These are phyloP conservation scores for Tulasnella sp. DNA, from an alignment of 768 basidiomycete genomes.

Conservation along the genomic window DNA sequence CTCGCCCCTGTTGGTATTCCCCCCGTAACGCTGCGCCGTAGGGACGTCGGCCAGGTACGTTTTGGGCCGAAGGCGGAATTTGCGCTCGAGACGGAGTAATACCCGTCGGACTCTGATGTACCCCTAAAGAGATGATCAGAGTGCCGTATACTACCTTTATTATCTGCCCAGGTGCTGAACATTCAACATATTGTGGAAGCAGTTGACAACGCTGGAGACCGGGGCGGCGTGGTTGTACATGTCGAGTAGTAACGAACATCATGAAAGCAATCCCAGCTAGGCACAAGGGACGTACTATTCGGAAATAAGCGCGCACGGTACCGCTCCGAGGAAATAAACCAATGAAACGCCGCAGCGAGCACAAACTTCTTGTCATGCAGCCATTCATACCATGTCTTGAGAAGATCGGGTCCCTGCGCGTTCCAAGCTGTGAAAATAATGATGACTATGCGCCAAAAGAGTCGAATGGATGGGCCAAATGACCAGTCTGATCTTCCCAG, in stretches of 20 bases:
- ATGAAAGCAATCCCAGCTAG: not conserved
- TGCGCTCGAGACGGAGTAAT: constrained; percentile 9
- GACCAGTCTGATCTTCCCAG: too few species aligned
- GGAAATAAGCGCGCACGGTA: not conserved
- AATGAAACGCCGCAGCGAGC: constrained; percentile 13
- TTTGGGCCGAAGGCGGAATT: not conserved
- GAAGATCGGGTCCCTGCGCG: not conserved
- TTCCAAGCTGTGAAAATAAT: not conserved
- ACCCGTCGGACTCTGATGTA: constrained; percentile 17
- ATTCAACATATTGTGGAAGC: not conserved
- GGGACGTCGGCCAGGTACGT: not conserved
- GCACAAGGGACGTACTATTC: constrained; percentile 1
- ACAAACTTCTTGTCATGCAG: constrained; percentile 11
- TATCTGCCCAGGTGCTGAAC: not conserved
- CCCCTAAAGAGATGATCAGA: not conserved
- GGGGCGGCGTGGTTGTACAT: not conserved
- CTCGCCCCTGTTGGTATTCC: not conserved
- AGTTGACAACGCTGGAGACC: not conserved
- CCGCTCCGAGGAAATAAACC: too few species aligned
- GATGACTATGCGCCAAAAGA: too few species aligned
- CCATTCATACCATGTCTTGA: constrained; percentile 13
- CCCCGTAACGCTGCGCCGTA: not conserved
- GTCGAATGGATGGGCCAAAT: too few species aligned
- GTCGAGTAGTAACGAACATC: not conserved
- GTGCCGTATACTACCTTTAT: not conserved